Evolutionary conservation across 2,329 filamentous ascomycete species (phyloP), one percentile per base, ranked within the genome.

Genomic region (Huntiella bhutanensis): DNA sequence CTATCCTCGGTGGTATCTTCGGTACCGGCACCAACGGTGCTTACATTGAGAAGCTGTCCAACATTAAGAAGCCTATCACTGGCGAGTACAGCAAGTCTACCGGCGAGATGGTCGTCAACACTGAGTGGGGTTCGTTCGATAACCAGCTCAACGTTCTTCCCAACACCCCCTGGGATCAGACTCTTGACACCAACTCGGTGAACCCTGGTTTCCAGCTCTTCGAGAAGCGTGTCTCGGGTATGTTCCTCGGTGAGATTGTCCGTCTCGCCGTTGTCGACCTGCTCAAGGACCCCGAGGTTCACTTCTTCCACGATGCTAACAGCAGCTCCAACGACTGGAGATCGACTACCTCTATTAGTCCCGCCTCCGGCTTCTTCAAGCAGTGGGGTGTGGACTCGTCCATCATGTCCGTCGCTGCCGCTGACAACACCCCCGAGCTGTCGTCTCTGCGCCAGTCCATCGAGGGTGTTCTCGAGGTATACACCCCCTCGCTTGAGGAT

Each of bases 191-290:
- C 48, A 75, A 80, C 50, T 91, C 80, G 53, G 77, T 84, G 55
- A 96, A 98, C 62, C 88, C 87, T 0, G 91, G 91, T 19, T 77
- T 93, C 51, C 91, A 98, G 59, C 94, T 96, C 83, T 98, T 96
- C 58, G 91, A 98, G 67, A 98, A 98, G 71, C 82, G 88, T 41
- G 81, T 98, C 12, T 94, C 86, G 0, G 91, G 91, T 60, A 96
- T 98, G 88, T 98, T 96, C 66, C 64, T 98, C 42, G 91, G 91
- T 46, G 91, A 98, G 62, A 87, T 96, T 52, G 71, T 95, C 47
- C 81, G 91, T 46, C 71, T 84, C 39, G 77, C 79, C 12, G 65
- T 95, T 16, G 60, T 91, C 43, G 69, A 76, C 49, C 71, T 95
- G 59, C 66, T 87, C 56, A 71, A 80, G 54, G 71, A 83, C 54